phyloP scores from a whole-genome alignment of 768 basidiomycete species.

The Mycena pura region DNA sequence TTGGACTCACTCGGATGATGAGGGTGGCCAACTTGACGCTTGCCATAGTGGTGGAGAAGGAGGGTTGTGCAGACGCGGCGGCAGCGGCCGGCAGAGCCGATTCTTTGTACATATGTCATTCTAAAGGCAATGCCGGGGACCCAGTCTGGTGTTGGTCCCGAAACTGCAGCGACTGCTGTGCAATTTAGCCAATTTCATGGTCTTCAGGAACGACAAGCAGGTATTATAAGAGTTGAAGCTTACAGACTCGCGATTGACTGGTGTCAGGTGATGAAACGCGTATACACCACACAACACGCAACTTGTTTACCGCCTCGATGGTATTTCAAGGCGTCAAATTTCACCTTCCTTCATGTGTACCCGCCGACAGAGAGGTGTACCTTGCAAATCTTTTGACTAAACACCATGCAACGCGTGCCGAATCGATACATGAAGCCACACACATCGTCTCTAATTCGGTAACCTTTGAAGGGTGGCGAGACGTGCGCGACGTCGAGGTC shows the following conservation, averaged over 20 bases:
- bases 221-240: no score
- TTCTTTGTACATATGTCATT: no score
- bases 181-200: no score
- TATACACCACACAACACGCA: neutral
- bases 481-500: constrained; percentile 25
- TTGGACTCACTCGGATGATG: constrained; percentile 67
- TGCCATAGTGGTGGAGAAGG: constrained; percentile 56
- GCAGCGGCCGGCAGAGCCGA: no score
- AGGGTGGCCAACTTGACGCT: constrained; percentile 77
- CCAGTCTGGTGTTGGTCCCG: no score
- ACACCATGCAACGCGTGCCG: constrained; percentile 40
- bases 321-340: constrained; percentile 46
- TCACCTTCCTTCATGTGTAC: constrained; percentile 43
- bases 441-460: constrained; percentile 51
- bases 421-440: constrained; percentile 37
- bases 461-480: constrained; percentile 46
- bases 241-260: no score
- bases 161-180: no score
- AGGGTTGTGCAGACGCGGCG: no score
- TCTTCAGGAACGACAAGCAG: no score
- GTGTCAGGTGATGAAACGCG: no score
- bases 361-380: constrained; percentile 36
- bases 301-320: neutral
- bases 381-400: constrained; percentile 41
- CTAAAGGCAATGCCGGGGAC: no score